Evolutionary conservation across 345 rosid genomes (phyloP), one percentile per base, ranked within the genome.

Genomic region (Hypericum androsaemum): DNA sequence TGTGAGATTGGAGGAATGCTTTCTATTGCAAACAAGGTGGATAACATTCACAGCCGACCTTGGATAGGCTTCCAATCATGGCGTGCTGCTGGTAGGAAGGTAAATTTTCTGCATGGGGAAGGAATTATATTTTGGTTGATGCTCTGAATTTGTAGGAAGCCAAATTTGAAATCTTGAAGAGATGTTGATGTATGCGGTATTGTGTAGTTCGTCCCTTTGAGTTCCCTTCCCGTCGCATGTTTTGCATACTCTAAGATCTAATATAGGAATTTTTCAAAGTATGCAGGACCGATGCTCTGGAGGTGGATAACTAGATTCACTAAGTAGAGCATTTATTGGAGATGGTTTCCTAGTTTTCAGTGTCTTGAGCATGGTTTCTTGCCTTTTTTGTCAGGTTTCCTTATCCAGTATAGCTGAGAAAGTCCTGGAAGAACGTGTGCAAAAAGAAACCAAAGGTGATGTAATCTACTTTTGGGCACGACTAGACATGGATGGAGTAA

Each of bases 61-160:
- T 94, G 99, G 99, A 94, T 94, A 66, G 99, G 99, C 50, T 92
- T 92, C 71, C 99, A 92, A 61, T 92, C 99, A 64, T 88, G 99
- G 99, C 94, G 71, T 63, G 84, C 97, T 67, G 75, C 90, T 61
- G 97, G 95, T 77, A 80, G 90, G 73, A 83, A 88, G 99, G 95
- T 92, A 88, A 60, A 67, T 67, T 51, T 64, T 60, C 44, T 41
- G 10, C 39, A 56, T 16, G 49, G 69, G 46, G 53, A 38, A 46
- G 22, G 7, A 13, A 0, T n/a, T 8, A 13, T 17, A 14, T 13
- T 46, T 17, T 12, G 14, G 47, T 44, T 6, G n/a, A 12, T 8
- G 15, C 13, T 44, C 7, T 44, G 10, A 13, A 32, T 14, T 10
- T 13, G 28, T 13, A 46, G 15, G 2, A 1, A 22, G 32, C 32